Evolutionary conservation across 1,139 yeast genomes (phyloP).

Genomic region (Suhomyces kunorum): DNA sequence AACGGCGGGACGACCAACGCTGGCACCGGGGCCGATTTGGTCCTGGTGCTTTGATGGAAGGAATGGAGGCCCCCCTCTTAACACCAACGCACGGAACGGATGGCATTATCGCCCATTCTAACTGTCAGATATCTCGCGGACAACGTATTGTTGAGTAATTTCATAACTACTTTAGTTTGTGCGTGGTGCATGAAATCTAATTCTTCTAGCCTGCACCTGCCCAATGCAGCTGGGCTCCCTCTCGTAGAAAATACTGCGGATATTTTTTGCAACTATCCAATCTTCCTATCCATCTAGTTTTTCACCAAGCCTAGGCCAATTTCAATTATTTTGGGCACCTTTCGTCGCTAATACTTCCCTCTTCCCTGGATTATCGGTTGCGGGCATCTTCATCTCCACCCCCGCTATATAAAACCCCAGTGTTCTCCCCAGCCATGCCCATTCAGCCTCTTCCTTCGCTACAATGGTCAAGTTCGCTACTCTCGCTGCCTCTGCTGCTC

Average conservation of each 20-base stretch:
- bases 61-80: neutral
- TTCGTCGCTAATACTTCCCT: constrained; percentile 2
- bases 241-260: neutral
- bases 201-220: neutral
- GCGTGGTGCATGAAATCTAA: neutral
- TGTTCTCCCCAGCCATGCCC: neutral
- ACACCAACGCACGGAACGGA: neutral
- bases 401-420: constrained; percentile 3
- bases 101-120: neutral
- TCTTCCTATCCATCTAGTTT: neutral
- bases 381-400: neutral
- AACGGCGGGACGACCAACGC: too few species aligned
- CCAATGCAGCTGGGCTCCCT: neutral
- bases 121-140: neutral
- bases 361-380: neutral
- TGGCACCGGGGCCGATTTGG: too few species aligned
- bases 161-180: neutral
- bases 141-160: neutral
- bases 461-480: constrained; percentile 20
- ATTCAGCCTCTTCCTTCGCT: constrained; percentile 11
- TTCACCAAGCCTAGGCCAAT: neutral
- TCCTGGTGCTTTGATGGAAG: neutral
- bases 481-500: constrained; percentile 22
- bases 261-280: constrained; percentile 1
- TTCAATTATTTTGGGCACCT: neutral